Conservation (phyloP, 1,284 basidiomycete species). For the Irpex sp. region DNA sequence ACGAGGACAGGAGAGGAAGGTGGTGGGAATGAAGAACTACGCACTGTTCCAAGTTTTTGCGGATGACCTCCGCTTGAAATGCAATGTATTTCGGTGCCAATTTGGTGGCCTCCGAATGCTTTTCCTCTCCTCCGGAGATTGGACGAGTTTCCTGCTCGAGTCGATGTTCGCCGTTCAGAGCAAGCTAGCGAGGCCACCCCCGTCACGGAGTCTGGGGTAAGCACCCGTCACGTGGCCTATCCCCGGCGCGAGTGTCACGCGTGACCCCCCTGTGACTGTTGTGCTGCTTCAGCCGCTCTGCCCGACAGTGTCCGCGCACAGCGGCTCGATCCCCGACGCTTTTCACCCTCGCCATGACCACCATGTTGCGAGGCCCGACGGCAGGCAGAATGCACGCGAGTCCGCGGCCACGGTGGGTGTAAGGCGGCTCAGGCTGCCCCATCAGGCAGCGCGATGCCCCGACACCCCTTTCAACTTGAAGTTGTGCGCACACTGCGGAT, state of each 20-base stretch:
- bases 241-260: background rate
- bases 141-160: background rate
- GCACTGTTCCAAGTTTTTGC: background rate
- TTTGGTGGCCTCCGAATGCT: background rate
- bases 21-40: background rate
- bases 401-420: background rate
- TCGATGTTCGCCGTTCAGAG: background rate
- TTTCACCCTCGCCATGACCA: background rate
- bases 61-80: background rate
- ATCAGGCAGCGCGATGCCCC: background rate
- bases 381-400: background rate
- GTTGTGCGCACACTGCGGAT: background rate
- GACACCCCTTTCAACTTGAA: background rate
- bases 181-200: background rate
- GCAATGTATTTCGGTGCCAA: background rate
- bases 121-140: background rate
- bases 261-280: background rate
- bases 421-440: background rate
- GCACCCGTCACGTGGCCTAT: background rate
- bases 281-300: too few relatives aligned
- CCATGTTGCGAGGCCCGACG: background rate
- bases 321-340: too few relatives aligned
- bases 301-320: too few relatives aligned
- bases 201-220: constrained; percentile 1
- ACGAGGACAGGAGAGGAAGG: background rate